Percentiles rank a stretch among this genome's conserved stretches.
These are phyloP conservation scores for Quercus rubra DNA, from an alignment of 306 rosid genomes.

Conservation along the genomic window DNA sequence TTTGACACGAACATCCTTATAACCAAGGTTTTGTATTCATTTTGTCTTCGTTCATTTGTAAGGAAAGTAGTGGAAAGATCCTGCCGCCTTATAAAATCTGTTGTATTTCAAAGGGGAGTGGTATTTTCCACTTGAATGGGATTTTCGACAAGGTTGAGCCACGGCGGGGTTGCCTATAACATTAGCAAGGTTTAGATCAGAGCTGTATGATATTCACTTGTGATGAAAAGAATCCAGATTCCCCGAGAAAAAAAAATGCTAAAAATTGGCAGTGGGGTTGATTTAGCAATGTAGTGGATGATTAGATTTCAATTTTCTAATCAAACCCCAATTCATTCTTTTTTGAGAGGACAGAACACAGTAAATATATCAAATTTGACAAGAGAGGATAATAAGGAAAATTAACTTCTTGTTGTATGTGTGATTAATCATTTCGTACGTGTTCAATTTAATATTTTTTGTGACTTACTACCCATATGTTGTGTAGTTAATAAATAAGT, in stretches of 20 bases:
- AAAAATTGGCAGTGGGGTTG: not conserved
- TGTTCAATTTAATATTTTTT: not conserved
- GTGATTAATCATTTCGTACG: not conserved
- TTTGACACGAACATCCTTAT: constrained; percentile 62
- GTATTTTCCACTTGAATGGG: constrained; percentile 4
- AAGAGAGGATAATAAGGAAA: not conserved
- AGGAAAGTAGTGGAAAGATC: constrained; percentile 26
- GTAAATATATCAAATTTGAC: constrained; percentile 8
- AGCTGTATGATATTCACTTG: constrained; percentile 12
- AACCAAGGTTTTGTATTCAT: constrained; percentile 26
- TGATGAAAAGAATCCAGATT: not conserved
- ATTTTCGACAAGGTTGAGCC: constrained; percentile 15
- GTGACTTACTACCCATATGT: no score
- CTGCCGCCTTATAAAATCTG: constrained; percentile 25
- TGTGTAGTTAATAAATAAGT: not conserved
- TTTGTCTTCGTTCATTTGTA: constrained; percentile 22
- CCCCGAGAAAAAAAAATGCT: not conserved
- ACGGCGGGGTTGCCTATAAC: constrained; percentile 25
- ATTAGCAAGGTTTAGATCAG: constrained; percentile 20
- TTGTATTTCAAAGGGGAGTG: constrained; percentile 10
- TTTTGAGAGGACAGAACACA: constrained; percentile 9
- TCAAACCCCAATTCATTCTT: constrained; percentile 32
- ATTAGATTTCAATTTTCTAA: not conserved
- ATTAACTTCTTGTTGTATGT: not conserved
- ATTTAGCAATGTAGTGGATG: not conserved